Conservation (phyloP, 257 asterid species). For the Catharanthus roseus region DNA sequence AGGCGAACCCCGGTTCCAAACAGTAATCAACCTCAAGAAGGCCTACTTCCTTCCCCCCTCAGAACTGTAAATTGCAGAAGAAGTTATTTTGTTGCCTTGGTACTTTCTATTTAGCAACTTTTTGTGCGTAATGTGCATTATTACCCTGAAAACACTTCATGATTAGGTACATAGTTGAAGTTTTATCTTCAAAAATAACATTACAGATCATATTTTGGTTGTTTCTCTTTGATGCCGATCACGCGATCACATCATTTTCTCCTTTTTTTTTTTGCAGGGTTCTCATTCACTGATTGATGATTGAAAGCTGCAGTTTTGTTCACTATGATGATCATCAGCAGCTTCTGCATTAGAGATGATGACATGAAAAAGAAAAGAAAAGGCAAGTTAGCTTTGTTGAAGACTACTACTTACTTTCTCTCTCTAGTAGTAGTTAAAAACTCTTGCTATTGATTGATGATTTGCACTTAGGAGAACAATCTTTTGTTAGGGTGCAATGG, state of each 20-base stretch:
- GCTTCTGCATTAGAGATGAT: background rate
- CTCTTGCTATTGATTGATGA: background rate
- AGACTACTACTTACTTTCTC: background rate
- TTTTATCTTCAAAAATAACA: background rate
- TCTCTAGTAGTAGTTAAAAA: background rate
- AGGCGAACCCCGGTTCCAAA: conserved; percentile 25
- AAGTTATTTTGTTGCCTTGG: conserved; percentile 18
- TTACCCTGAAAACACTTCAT: background rate
- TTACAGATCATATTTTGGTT: background rate
- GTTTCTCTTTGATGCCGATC: no score
- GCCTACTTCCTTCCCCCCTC: background rate
- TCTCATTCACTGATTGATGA: background rate
- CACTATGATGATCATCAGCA: background rate
- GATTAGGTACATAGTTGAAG: background rate
- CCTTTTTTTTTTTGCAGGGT: background rate
- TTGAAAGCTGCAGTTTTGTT: background rate
- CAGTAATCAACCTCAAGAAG: conserved; percentile 16
- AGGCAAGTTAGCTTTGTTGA: background rate
- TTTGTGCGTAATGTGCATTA: no score
- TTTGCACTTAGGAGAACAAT: no score
- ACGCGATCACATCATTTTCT: no score
- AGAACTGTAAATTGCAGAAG: conserved; percentile 36
- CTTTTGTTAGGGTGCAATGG: no score
- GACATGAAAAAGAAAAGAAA: background rate
- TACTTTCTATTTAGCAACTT: conserved; percentile 12